Percentiles rank a stretch among this genome's conserved stretches.
phyloP scores from a whole-genome alignment of 208 protist species.

The Blastocrithidia nonstop region DNA sequence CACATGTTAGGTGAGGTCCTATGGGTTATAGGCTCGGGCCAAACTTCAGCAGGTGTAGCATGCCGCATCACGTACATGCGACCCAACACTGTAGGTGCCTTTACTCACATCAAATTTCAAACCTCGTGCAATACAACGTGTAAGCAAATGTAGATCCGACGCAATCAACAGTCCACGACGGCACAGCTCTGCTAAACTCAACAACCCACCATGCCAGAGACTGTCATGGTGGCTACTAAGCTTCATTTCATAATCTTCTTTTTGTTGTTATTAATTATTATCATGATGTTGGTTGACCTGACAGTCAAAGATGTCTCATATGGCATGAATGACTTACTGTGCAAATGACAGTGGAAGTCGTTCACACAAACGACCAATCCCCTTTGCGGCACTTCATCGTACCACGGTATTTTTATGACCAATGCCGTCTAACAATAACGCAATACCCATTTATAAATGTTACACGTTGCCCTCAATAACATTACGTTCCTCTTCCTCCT shows the following conservation, averaged over 20 bases:
- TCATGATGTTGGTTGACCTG: too few species aligned
- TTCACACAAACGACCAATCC: constrained; percentile 88
- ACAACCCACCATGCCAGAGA: constrained; percentile 92
- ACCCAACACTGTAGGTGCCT: constrained; percentile 91
- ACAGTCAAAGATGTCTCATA: constrained; percentile 61
- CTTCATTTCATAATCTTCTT: background rate
- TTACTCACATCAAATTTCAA: constrained; percentile 89
- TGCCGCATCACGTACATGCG: constrained; percentile 96
- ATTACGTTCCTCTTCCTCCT: constrained; percentile 13
- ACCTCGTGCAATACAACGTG: constrained; percentile 64
- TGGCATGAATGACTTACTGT: constrained; percentile 75
- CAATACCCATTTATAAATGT: constrained; percentile 64
- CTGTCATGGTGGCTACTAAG: constrained; percentile 37
- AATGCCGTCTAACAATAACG: constrained; percentile 41
- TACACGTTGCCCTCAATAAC: constrained; percentile 42
- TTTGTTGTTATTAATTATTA: constrained; percentile 1
- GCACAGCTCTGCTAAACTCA: constrained; percentile 93
- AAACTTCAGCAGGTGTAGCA: constrained; percentile 98
- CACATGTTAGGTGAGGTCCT: constrained; percentile 74
- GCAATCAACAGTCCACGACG: constrained; percentile 87
- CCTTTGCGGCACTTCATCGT: constrained; percentile 95
- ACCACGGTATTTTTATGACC: constrained; percentile 90
- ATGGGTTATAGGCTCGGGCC: constrained; percentile 91
- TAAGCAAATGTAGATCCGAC: constrained; percentile 38
- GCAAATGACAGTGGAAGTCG: constrained; percentile 81